phyloP scores from a whole-genome alignment of 805 yeast genomes.

The Saccharomycopsis sp. region DNA sequence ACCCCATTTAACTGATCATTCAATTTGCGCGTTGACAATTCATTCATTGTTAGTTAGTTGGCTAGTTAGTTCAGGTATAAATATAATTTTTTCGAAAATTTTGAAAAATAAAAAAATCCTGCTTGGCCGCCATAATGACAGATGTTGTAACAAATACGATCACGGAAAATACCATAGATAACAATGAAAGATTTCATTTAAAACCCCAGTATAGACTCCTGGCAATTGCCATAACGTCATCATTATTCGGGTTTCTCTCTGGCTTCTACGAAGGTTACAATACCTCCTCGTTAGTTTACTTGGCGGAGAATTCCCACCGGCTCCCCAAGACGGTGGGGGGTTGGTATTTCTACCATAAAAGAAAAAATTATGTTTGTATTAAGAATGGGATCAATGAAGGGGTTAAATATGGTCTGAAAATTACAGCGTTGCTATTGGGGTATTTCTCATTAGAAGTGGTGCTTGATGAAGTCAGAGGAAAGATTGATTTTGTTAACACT shows the following conservation, averaged over 20 bases:
- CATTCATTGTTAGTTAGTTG: neutral
- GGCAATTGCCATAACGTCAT: constrained; percentile 33
- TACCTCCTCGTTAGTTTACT: constrained; percentile 47
- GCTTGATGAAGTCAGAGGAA: constrained; percentile 47
- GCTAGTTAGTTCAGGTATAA: neutral
- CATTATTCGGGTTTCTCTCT: constrained; percentile 38
- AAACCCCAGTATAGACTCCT: constrained; percentile 41
- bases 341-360: constrained; percentile 83
- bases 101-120: neutral
- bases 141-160: neutral
- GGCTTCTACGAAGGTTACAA: constrained; percentile 60
- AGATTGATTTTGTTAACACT: constrained; percentile 57
- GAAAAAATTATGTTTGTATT: constrained; percentile 70
- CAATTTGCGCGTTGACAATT: neutral
- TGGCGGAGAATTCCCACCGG: constrained; percentile 79
- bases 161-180: constrained; percentile 8
- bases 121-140: neutral
- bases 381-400: constrained; percentile 47
- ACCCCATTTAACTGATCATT: neutral
- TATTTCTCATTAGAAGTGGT: constrained; percentile 57
- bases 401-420: constrained; percentile 34
- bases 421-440: constrained; percentile 38
- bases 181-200: constrained; percentile 40
- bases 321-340: constrained; percentile 72
- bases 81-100: neutral